Conservation (phyloP, 2,329 filamentous ascomycete genomes). For the Corynespora cassiicola region DNA sequence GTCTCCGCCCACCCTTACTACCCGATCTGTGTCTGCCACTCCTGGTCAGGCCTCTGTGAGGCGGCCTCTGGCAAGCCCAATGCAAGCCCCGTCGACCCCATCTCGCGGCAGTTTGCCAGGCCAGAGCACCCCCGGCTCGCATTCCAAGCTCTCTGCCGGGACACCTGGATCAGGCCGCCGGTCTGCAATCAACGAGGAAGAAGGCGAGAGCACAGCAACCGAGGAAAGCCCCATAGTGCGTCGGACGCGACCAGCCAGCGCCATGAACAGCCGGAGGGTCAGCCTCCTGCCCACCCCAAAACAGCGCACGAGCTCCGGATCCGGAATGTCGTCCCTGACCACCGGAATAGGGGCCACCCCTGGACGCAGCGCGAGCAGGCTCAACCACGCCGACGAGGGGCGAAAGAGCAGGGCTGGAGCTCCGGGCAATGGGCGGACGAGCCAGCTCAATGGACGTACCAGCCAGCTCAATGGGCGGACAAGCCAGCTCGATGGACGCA, state of each 20-base stretch:
- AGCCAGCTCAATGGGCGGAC: constrained; percentile 28
- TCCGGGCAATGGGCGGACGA: constrained; percentile 29
- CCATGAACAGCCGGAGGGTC: constrained; percentile 34
- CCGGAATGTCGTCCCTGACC: constrained; percentile 16
- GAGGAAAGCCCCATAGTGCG: constrained; percentile 39
- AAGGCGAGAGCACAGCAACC: constrained; percentile 20
- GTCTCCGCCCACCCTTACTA: constrained; percentile 26
- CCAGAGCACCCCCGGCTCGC: constrained; percentile 27
- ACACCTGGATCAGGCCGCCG: constrained; percentile 34
- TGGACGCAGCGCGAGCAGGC: constrained; percentile 27
- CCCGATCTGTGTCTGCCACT: constrained; percentile 36
- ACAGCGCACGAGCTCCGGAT: constrained; percentile 29
- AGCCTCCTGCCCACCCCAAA: constrained; percentile 38
- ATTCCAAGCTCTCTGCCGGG: constrained; percentile 16
- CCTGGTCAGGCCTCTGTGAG: constrained; percentile 30
- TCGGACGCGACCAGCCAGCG: constrained; percentile 35
- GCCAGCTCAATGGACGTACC: constrained; percentile 22
- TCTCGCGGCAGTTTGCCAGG: constrained; percentile 26
- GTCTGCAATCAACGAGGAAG: constrained; percentile 25
- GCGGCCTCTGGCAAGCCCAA: constrained; percentile 36
- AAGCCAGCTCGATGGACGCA: constrained; percentile 30
- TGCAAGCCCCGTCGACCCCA: constrained; percentile 40
- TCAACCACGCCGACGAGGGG: constrained; percentile 30
- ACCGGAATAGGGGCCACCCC: constrained; percentile 21
- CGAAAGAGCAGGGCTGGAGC: constrained; percentile 26